These are phyloP conservation scores for Malassezia equina DNA, from an alignment of 1,284 basidiomycete genomes.

Conservation along the genomic window DNA sequence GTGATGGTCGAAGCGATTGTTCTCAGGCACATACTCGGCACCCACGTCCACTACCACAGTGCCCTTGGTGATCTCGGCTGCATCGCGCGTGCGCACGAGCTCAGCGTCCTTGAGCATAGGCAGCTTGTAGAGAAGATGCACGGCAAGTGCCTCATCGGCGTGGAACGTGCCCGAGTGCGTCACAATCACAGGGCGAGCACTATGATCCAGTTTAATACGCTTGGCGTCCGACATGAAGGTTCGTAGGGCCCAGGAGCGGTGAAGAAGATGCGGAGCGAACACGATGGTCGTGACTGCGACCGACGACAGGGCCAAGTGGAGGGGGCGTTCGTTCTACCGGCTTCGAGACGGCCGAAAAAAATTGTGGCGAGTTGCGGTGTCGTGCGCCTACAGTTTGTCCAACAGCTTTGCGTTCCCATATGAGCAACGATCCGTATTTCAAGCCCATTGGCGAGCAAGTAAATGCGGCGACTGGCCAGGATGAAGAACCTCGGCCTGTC, in stretches of 20 bases:
- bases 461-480: slow-evolving; percentile 8
- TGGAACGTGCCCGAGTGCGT: slow-evolving; percentile 95
- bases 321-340: neutral
- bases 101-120: slow-evolving; percentile 57
- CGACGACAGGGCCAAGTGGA: neutral
- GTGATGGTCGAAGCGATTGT: slow-evolving; percentile 84
- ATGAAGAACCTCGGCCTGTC: slow-evolving; percentile 30
- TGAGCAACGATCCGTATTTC: slow-evolving; percentile 14
- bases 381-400: neutral
- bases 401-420: neutral
- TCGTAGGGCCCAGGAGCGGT: neutral
- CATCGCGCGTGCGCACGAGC: slow-evolving; percentile 60
- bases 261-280: neutral
- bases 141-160: slow-evolving; percentile 87
- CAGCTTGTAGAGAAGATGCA: slow-evolving; percentile 77
- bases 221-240: slow-evolving; percentile 15
- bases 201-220: slow-evolving; percentile 7
- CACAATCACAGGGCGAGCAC: slow-evolving; percentile 22
- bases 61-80: slow-evolving; percentile 65
- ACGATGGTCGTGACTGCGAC: neutral
- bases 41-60: slow-evolving; percentile 98
- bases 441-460: slow-evolving; percentile 11
- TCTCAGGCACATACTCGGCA: slow-evolving; percentile 71
- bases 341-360: slow-evolving; percentile 6
- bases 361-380: neutral